phyloP scores from a whole-genome alignment of 2,329 filamentous ascomycete species.

The Cyclaneusma minus region DNA sequence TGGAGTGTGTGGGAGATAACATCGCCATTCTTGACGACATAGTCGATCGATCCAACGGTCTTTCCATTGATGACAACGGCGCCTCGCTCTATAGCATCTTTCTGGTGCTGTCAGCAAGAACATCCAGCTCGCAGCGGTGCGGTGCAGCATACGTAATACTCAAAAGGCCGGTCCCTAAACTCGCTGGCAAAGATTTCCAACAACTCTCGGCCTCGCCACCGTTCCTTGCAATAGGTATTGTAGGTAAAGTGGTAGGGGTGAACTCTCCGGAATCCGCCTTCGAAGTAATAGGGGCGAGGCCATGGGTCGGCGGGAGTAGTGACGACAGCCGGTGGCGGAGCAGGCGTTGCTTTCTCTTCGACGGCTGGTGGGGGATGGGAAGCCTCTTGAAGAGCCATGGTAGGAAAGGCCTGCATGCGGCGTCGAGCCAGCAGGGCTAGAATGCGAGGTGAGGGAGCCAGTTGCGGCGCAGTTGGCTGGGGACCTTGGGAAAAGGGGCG shows the following conservation, averaged over 20 bases:
- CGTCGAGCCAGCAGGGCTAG: slow-evolving; percentile 33
- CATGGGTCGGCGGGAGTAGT: slow-evolving; percentile 37
- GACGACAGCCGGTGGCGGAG: slow-evolving; percentile 29
- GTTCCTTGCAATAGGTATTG: slow-evolving; percentile 86
- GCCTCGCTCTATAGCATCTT: slow-evolving; percentile 65
- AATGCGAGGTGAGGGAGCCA: slow-evolving; percentile 35
- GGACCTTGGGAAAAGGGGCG: background rate
- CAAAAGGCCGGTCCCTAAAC: slow-evolving; percentile 72
- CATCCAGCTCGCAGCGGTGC: slow-evolving; percentile 1
- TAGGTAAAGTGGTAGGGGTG: slow-evolving; percentile 85
- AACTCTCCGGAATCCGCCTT: slow-evolving; percentile 70
- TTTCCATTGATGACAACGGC: slow-evolving; percentile 70
- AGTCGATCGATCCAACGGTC: slow-evolving; percentile 43
- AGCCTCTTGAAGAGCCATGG: slow-evolving; percentile 26
- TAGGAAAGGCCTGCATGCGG: slow-evolving; percentile 22
- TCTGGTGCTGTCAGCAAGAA: slow-evolving; percentile 24
- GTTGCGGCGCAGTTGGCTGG: too few relatives aligned
- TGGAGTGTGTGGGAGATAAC: slow-evolving; percentile 87
- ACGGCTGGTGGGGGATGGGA: slow-evolving; percentile 15
- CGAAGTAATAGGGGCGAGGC: slow-evolving; percentile 63
- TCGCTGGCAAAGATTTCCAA: slow-evolving; percentile 83
- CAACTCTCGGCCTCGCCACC: slow-evolving; percentile 72
- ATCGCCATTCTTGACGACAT: slow-evolving; percentile 75
- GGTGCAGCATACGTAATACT: slow-evolving; percentile 58
- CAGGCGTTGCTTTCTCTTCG: slow-evolving; percentile 21